Percentiles rank a stretch among this genome's conserved stretches.
Evolutionary conservation across 2,329 filamentous ascomycete genomes (phyloP).

Genomic region (Sclerotinia sclerotiorum): DNA sequence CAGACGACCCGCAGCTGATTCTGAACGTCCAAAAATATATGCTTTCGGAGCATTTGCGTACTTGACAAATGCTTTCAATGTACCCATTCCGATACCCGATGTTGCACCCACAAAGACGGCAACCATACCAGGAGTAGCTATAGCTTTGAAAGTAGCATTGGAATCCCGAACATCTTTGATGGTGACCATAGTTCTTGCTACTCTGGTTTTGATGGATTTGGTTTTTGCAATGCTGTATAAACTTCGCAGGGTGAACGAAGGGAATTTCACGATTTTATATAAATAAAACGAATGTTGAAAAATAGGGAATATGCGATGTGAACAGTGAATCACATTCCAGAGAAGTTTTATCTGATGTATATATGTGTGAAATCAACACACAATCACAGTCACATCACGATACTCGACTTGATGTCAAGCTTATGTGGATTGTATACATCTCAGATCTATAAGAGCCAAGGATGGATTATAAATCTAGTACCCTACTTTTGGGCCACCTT

Average conservation of each 20-base stretch:
- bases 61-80: conserved; percentile 49
- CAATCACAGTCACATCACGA: neutral
- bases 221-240: neutral
- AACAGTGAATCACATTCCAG: neutral
- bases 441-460: no score
- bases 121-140: conserved; percentile 42
- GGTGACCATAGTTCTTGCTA: conserved; percentile 36
- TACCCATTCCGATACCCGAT: conserved; percentile 53
- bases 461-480: no score
- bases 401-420: neutral
- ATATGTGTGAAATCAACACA: neutral
- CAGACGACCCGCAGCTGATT: conserved; percentile 37
- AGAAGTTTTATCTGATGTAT: neutral
- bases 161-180: conserved; percentile 42
- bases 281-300: neutral
- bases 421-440: neutral
- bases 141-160: conserved; percentile 41
- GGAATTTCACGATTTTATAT: neutral
- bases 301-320: neutral
- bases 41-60: conserved; percentile 46
- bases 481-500: no score
- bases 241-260: neutral
- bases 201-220: neutral
- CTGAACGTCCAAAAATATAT: conserved; percentile 54
- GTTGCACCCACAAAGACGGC: conserved; percentile 57